Evolutionary conservation across 805 yeast species (phyloP).

Genomic region (Schizosaccharomyces cryophilus): DNA sequence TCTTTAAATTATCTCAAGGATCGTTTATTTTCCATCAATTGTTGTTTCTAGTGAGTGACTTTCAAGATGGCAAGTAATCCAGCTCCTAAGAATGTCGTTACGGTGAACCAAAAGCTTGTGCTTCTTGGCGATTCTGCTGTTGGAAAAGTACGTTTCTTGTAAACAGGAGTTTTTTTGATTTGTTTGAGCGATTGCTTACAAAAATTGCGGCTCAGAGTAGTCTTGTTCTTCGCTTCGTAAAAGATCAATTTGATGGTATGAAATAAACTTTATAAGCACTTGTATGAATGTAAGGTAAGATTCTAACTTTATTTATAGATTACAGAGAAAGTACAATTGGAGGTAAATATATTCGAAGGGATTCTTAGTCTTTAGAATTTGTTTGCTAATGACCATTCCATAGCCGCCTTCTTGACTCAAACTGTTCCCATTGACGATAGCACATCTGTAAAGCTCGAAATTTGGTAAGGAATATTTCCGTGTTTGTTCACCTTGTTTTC

Average conservation of each 20-base stretch:
- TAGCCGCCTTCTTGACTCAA: conserved; percentile 81
- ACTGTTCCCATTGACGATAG: conserved; percentile 23
- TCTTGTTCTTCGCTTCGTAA: conserved; percentile 56
- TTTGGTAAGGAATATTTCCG: background rate
- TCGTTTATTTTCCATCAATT: background rate
- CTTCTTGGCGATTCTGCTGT: background rate
- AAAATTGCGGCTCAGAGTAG: conserved; percentile 26
- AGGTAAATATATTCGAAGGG: background rate
- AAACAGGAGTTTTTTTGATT: background rate
- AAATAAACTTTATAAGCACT: no score
- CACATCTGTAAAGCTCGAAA: background rate
- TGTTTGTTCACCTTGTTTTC: no score
- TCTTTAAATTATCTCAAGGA: background rate
- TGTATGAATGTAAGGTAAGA: background rate
- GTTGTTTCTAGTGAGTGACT: background rate
- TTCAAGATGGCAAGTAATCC: background rate
- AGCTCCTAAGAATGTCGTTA: background rate
- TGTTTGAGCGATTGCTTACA: background rate
- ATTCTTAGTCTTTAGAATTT: background rate
- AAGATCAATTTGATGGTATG: conserved; percentile 34
- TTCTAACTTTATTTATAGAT: conserved; percentile 8
- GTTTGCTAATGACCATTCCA: background rate
- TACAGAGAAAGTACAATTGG: conserved; percentile 83
- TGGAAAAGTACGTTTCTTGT: background rate
- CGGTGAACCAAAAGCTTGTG: background rate